Evolutionary conservation across 129 eudicot genomes (phyloP).

Genomic region (Pittosporum tobira): DNA sequence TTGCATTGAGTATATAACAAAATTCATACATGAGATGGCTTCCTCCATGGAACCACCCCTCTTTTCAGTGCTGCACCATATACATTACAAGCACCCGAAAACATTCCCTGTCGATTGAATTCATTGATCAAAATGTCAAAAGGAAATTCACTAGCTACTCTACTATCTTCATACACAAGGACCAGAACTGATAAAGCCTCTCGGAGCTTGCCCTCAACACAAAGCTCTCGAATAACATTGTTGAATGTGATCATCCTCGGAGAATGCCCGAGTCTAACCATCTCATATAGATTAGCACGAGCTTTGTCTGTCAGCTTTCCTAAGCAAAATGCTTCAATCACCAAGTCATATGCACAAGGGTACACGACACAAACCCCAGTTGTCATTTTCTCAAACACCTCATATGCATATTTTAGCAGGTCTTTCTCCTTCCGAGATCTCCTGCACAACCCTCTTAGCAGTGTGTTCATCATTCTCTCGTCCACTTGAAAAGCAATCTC

Average conservation of each 20-base stretch:
- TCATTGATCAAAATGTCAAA: constrained; percentile 46
- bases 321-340: constrained; percentile 45
- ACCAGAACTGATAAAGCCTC: constrained; percentile 38
- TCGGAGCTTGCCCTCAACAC: constrained; percentile 36
- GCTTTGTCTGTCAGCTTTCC: constrained; percentile 43
- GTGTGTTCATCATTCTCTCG: constrained; percentile 65
- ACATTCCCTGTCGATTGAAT: constrained; percentile 43
- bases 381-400: constrained; percentile 60
- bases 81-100: constrained; percentile 27
- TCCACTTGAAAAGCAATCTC: constrained; percentile 44
- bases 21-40: background rate
- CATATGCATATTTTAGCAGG: constrained; percentile 30
- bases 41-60: constrained; percentile 40
- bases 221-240: constrained; percentile 40
- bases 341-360: constrained; percentile 36
- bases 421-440: constrained; percentile 35
- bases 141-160: constrained; percentile 28
- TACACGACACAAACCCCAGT: constrained; percentile 23
- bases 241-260: constrained; percentile 38
- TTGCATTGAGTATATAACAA: background rate
- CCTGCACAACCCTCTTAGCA: constrained; percentile 64
- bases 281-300: constrained; percentile 36
- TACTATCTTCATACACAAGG: constrained; percentile 25
- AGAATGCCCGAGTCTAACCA: constrained; percentile 34
- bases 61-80: constrained; percentile 55